These are phyloP conservation scores for Leishmania major DNA, from an alignment of 208 protist genomes.

Conservation along the genomic window DNA sequence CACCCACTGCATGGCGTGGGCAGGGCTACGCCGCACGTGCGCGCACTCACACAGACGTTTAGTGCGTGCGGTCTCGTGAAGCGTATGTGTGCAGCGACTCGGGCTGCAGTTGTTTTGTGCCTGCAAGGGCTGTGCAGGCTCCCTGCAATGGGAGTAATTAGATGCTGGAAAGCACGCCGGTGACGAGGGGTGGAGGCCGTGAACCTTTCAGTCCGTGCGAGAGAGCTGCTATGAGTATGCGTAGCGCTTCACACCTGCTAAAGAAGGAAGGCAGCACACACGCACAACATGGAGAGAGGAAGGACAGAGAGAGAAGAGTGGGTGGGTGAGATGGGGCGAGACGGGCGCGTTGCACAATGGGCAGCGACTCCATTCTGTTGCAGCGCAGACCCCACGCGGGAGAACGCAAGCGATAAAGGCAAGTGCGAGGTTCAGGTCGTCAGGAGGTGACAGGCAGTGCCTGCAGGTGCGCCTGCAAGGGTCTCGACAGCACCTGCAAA, in stretches of 20 bases:
- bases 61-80: not conserved
- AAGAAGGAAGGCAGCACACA: not conserved
- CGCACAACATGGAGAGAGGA: not conserved
- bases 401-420: too few relatives aligned
- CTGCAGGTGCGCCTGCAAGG: not conserved
- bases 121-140: not conserved
- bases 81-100: not conserved
- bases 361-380: not conserved
- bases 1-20: constrained; percentile 24
- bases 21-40: not conserved
- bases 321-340: too few relatives aligned
- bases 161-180: too few relatives aligned
- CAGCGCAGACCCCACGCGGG: not conserved
- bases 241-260: not conserved
- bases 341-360: not conserved
- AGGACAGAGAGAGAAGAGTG: not conserved
- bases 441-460: not conserved
- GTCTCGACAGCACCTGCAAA: not conserved
- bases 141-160: not conserved
- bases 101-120: not conserved
- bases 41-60: not conserved
- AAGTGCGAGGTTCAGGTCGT: not conserved
- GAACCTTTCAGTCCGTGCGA: not conserved
- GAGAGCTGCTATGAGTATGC: not conserved
- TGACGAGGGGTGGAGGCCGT: not conserved